A percentile compares a stretch with the other conserved stretches of the same genome.
phyloP scores from a whole-genome alignment of 2,329 filamentous ascomycete genomes.

The Sclerotinia trifoliorum region DNA sequence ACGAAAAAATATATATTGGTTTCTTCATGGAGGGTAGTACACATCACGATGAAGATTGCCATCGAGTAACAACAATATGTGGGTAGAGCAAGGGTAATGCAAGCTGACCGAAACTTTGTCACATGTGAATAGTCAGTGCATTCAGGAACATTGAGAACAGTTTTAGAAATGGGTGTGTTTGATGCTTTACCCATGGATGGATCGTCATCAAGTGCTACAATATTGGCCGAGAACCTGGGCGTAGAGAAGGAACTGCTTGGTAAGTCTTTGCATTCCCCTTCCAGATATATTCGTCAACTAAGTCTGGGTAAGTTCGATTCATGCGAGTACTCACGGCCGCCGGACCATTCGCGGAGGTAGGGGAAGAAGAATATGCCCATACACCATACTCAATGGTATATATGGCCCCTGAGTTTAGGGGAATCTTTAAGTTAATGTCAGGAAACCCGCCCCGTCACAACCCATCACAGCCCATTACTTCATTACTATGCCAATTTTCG shows the following conservation, averaged over 20 bases:
- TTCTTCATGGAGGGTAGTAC: neutral
- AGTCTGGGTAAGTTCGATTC: conserved; percentile 29
- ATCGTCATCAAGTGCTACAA: conserved; percentile 25
- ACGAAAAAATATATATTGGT: neutral
- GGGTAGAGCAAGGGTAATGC: neutral
- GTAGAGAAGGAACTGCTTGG: conserved; percentile 34
- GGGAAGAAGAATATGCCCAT: conserved; percentile 32
- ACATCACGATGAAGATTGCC: neutral
- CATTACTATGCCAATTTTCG: conserved; percentile 15
- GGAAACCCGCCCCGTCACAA: neutral
- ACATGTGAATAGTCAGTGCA: conserved; percentile 18
- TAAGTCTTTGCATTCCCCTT: conserved; percentile 20
- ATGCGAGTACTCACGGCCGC: conserved; percentile 30
- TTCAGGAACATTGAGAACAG: conserved; percentile 25
- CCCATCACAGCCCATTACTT: neutral
- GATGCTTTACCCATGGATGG: conserved; percentile 31
- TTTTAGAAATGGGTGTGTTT: conserved; percentile 35
- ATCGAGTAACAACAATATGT: neutral
- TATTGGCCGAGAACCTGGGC: conserved; percentile 28
- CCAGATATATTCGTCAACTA: neutral
- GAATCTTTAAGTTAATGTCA: conserved; percentile 26
- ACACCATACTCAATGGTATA: conserved; percentile 32
- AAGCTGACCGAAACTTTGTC: conserved; percentile 11
- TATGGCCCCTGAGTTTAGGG: conserved; percentile 26
- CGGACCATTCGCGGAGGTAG: conserved; percentile 29